Evolutionary conservation across 192 early-diverging fungal genomes (phyloP).

Genomic region (Coemansia brasiliensis): DNA sequence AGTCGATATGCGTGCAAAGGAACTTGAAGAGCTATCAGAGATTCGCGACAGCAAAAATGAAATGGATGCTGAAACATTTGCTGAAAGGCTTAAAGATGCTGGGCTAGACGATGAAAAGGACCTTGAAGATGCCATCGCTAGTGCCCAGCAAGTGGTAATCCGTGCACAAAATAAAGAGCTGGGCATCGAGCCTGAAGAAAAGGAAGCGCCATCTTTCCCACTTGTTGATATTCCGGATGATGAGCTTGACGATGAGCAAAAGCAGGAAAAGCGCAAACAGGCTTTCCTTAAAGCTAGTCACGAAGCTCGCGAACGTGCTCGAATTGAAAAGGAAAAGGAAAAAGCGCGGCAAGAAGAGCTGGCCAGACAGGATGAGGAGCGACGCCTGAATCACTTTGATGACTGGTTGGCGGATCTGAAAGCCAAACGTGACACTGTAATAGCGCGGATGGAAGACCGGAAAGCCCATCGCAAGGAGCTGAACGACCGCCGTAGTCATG

Average conservation of each 20-base stretch:
- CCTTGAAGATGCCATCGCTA: conserved; percentile 71
- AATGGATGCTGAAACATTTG: conserved; percentile 24
- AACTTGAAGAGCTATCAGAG: conserved; percentile 56
- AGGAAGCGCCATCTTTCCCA: conserved; percentile 72
- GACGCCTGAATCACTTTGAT: conserved; percentile 63
- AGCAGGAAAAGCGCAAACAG: conserved; percentile 84
- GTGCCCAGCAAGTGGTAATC: conserved; percentile 64
- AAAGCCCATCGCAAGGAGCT: conserved; percentile 73
- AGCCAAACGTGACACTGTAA: conserved; percentile 58
- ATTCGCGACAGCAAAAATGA: conserved; percentile 33
- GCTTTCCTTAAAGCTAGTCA: conserved; percentile 72
- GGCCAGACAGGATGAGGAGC: conserved; percentile 70
- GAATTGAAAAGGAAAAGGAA: conserved; percentile 69
- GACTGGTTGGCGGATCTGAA: conserved; percentile 75
- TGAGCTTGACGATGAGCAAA: conserved; percentile 72
- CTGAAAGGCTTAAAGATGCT: conserved; percentile 56
- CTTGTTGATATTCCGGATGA: conserved; percentile 79
- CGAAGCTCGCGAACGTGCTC: conserved; percentile 73
- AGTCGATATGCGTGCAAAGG: conserved; percentile 67
- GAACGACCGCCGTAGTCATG: conserved; percentile 82
- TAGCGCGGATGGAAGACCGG: conserved; percentile 70
- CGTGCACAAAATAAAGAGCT: conserved; percentile 77
- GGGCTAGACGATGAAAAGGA: conserved; percentile 72
- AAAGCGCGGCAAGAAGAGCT: conserved; percentile 57
- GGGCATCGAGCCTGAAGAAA: conserved; percentile 78